phyloP scores from a whole-genome alignment of 129 eudicot genomes.

The Daucus carota region DNA sequence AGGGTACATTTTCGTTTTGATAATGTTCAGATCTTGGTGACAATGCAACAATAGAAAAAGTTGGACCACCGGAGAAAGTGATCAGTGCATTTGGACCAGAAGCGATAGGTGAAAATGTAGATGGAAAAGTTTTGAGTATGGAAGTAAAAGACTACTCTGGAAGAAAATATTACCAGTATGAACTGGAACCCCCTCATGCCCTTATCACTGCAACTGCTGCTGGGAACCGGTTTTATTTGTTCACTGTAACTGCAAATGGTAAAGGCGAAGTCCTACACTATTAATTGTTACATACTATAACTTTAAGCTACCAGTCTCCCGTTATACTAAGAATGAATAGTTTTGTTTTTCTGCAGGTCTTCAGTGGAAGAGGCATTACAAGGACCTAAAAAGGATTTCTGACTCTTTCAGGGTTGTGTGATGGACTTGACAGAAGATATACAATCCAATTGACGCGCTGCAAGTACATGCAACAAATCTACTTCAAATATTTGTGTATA shows the following conservation, averaged over 20 bases:
- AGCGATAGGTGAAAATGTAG: conserved; percentile 87
- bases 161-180: conserved; percentile 81
- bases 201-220: conserved; percentile 92
- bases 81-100: conserved; percentile 91
- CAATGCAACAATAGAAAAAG: conserved; percentile 61
- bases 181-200: conserved; percentile 90
- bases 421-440: background rate
- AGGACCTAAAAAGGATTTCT: conserved; percentile 66
- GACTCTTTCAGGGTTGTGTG: conserved; percentile 80
- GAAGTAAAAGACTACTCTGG: conserved; percentile 66
- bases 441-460: background rate
- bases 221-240: conserved; percentile 84
- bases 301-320: background rate
- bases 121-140: conserved; percentile 76
- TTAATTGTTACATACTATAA: background rate
- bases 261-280: conserved; percentile 7
- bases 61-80: conserved; percentile 90
- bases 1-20: conserved; percentile 19
- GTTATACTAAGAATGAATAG: background rate
- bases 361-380: conserved; percentile 87
- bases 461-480: background rate
- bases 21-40: conserved; percentile 63
- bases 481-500: background rate
- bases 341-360: conserved; percentile 47
- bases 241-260: conserved; percentile 80